These are phyloP conservation scores for Hapsidospora chrysogenum DNA, from an alignment of 495 filamentous ascomycete species.

Conservation along the genomic window DNA sequence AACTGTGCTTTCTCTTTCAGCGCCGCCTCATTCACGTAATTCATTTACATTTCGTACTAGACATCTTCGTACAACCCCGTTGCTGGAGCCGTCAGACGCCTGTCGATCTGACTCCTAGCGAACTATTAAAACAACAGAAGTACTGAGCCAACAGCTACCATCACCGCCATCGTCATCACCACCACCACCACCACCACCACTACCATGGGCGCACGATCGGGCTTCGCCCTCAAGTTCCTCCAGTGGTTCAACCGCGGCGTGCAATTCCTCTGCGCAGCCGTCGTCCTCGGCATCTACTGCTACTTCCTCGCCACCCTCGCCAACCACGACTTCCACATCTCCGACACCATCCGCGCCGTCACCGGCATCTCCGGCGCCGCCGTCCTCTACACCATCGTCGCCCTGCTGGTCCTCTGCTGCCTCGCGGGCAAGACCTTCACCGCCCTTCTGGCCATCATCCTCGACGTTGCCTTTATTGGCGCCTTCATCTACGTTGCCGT, in stretches of 20 bases:
- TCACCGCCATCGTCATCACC: too few species aligned
- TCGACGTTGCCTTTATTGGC: constrained; percentile 41
- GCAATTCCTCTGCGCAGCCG: constrained; percentile 51
- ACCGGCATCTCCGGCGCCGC: constrained; percentile 65
- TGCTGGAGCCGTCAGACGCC: too few species aligned
- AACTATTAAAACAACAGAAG: too few species aligned
- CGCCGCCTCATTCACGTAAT: too few species aligned
- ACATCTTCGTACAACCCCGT: too few species aligned
- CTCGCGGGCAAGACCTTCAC: constrained; percentile 51
- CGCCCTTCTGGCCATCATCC: constrained; percentile 50
- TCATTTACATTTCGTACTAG: too few species aligned
- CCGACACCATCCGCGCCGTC: constrained; percentile 53
- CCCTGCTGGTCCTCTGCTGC: constrained; percentile 58
- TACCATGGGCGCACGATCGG: constrained; percentile 23
- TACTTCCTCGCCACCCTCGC: constrained; percentile 50
- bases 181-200: background rate
- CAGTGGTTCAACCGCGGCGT: constrained; percentile 49
- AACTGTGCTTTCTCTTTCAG: too few species aligned
- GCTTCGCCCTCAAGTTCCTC: constrained; percentile 42
- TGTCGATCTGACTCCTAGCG: too few species aligned
- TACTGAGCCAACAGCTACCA: too few species aligned
- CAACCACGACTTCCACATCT: constrained; percentile 40
- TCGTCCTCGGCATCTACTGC: constrained; percentile 68
- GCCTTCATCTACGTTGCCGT: constrained; percentile 45
- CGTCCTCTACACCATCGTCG: constrained; percentile 53